These are phyloP conservation scores for Eimeria sp. DNA, from an alignment of 169 alveolate genomes.

Conservation along the genomic window DNA sequence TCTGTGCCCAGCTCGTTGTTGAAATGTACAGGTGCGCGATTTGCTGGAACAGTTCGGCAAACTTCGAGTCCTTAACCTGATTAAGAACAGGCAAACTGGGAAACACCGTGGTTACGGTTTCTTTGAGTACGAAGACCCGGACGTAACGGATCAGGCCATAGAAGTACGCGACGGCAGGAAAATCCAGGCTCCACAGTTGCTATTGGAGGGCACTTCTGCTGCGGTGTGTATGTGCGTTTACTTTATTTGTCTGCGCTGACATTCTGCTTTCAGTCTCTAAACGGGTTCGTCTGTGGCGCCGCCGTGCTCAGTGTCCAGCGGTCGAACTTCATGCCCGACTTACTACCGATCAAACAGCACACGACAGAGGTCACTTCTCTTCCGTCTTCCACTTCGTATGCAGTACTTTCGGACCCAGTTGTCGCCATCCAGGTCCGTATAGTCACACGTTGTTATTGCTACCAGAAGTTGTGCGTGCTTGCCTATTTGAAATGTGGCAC, in stretches of 20 bases:
- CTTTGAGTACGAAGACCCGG: slow-evolving; percentile 92
- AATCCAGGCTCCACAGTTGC: not conserved
- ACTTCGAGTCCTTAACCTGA: slow-evolving; percentile 87
- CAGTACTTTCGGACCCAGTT: slow-evolving; percentile 90
- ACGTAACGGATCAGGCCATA: slow-evolving; percentile 92
- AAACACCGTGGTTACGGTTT: slow-evolving; percentile 93
- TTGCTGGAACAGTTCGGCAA: slow-evolving; percentile 92
- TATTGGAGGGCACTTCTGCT: not conserved
- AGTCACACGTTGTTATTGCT: not conserved
- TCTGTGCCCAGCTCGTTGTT: not conserved
- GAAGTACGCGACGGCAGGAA: slow-evolving; percentile 80
- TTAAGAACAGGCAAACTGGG: slow-evolving; percentile 91
- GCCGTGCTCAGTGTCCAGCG: slow-evolving; percentile 82
- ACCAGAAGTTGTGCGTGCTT: not conserved
- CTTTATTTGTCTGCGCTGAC: not conserved
- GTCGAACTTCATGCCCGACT: slow-evolving; percentile 71
- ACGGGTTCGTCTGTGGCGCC: slow-evolving; percentile 84
- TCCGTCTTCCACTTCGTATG: slow-evolving; percentile 92
- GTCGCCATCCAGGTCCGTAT: slow-evolving; percentile 86
- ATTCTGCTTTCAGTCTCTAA: slow-evolving; percentile 70
- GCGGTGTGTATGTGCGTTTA: not conserved
- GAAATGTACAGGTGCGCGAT: slow-evolving; percentile 82
- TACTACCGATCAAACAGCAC: slow-evolving; percentile 35
- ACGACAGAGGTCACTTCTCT: slow-evolving; percentile 89
- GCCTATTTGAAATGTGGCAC: not conserved